Percentiles rank a stretch among this genome's conserved stretches.
Evolutionary conservation across 2,329 filamentous ascomycete genomes (phyloP).

Genomic region (Calonectria pauciramosa): DNA sequence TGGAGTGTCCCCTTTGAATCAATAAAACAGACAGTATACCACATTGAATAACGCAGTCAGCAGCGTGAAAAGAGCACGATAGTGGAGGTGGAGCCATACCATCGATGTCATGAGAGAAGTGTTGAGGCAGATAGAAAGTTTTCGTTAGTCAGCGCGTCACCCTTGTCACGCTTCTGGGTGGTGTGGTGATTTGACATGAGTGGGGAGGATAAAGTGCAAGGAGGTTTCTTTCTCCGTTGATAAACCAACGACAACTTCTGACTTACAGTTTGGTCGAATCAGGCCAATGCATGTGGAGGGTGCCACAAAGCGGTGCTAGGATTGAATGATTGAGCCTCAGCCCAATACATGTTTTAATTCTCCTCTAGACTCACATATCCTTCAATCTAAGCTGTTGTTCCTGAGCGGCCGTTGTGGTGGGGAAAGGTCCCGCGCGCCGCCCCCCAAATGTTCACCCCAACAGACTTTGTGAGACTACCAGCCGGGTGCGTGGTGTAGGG

Average conservation of each 20-base stretch:
- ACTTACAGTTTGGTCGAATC: neutral
- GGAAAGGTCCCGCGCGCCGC: conserved; percentile 28
- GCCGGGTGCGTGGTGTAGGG: conserved; percentile 23
- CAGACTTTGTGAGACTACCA: conserved; percentile 32
- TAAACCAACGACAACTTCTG: neutral
- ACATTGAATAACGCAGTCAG: neutral
- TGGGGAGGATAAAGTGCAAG: conserved; percentile 6
- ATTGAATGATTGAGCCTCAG: neutral
- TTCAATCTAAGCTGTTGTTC: neutral
- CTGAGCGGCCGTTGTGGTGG: conserved; percentile 31
- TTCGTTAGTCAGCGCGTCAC: conserved; percentile 13
- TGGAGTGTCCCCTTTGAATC: conserved; percentile 18
- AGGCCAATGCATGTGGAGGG: conserved; percentile 7
- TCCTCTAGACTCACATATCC: neutral
- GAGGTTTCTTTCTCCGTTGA: conserved; percentile 22
- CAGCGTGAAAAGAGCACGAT: neutral
- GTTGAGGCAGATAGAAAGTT: conserved; percentile 13
- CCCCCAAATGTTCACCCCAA: conserved; percentile 42
- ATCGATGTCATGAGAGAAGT: neutral
- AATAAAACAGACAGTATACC: neutral
- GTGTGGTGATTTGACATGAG: conserved; percentile 11
- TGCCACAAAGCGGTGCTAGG: neutral
- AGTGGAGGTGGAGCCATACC: neutral
- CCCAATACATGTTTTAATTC: conserved; percentile 1
- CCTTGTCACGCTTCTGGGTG: neutral